A percentile compares a stretch with the other conserved stretches of the same genome.
phyloP scores from a whole-genome alignment of 106 monocot species.

The Acanthochlamys bracteata region DNA sequence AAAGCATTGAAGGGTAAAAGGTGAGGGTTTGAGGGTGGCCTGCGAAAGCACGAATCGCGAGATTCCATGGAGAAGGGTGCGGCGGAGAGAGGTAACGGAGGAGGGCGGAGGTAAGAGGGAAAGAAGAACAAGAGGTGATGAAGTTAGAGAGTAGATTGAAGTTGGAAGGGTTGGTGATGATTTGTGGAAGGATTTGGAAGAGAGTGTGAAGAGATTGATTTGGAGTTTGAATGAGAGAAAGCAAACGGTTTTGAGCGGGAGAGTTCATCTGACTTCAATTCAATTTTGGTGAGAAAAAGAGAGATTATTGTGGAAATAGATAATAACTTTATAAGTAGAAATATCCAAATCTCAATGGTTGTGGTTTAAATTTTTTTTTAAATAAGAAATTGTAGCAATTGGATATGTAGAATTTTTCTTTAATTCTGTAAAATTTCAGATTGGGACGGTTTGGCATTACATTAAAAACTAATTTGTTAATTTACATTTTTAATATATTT shows the following conservation, averaged over 20 bases:
- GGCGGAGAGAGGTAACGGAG: background rate
- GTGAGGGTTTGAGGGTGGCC: background rate
- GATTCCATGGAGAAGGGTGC: background rate
- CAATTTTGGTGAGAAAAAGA: background rate
- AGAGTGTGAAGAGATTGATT: background rate
- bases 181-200: background rate
- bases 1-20: background rate
- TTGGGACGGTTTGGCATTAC: no score
- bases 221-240: background rate
- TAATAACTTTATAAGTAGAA: no score
- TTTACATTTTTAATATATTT: no score
- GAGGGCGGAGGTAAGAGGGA: background rate
- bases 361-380: no score
- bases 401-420: no score
- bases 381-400: no score
- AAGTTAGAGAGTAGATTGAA: background rate
- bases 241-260: background rate
- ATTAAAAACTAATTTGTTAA: no score
- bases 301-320: background rate
- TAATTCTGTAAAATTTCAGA: no score
- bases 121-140: background rate
- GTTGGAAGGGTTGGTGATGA: conserved; percentile 3
- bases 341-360: no score
- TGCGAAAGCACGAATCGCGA: background rate
- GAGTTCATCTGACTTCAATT: background rate